Conservation (phyloP, 2,329 filamentous ascomycete genomes). For the Magnaporthiopsis poae region DNA sequence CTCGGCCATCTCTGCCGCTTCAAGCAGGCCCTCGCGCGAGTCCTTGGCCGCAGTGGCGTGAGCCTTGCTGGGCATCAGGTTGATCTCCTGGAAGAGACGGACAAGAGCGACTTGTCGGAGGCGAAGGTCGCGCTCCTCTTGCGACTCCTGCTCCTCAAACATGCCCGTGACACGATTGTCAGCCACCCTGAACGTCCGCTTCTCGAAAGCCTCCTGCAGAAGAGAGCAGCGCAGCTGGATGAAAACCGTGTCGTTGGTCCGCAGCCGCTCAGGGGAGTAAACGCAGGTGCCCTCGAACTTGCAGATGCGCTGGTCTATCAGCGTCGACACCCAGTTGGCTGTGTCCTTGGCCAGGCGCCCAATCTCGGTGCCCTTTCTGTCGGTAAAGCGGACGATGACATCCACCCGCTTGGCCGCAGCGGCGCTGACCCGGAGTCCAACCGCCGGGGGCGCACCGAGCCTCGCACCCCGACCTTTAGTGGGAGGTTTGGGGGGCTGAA, state of each 20-base stretch:
- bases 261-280: conserved; percentile 72
- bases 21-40: conserved; percentile 71
- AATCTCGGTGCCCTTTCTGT: conserved; percentile 66
- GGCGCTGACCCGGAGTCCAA: conserved; percentile 29
- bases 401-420: conserved; percentile 62
- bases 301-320: conserved; percentile 85
- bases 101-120: conserved; percentile 80
- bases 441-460: conserved; percentile 21
- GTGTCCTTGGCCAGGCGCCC: conserved; percentile 78
- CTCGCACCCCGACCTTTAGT: conserved; percentile 23
- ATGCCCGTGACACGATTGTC: conserved; percentile 63
- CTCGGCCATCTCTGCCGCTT: conserved; percentile 81
- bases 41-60: conserved; percentile 67
- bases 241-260: conserved; percentile 90
- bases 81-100: conserved; percentile 80
- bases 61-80: conserved; percentile 63
- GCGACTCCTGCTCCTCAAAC: conserved; percentile 77
- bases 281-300: conserved; percentile 80
- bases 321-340: conserved; percentile 80
- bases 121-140: conserved; percentile 73
- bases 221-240: conserved; percentile 75
- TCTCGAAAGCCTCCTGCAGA: conserved; percentile 63
- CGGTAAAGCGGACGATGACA: conserved; percentile 85
- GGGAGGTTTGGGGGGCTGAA: conserved; percentile 43
- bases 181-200: conserved; percentile 48